Conservation (phyloP, 1,284 basidiomycete genomes). For the Ceratobasidium sp. region DNA sequence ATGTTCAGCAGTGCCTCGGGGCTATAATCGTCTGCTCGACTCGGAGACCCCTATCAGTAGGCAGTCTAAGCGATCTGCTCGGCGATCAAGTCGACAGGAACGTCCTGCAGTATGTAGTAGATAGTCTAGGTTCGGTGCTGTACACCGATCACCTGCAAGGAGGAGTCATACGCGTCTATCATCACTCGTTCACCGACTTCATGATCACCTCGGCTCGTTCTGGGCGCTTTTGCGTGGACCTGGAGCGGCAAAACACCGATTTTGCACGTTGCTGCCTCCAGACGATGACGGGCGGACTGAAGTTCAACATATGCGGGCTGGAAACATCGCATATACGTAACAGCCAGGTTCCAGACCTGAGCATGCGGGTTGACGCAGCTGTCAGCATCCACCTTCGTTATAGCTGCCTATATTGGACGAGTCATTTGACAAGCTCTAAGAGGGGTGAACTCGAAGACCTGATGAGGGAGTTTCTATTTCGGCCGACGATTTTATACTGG, state of each 20-base stretch:
- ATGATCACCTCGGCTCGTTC: neutral
- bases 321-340: slow-evolving; percentile 11
- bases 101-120: neutral
- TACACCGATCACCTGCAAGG: neutral
- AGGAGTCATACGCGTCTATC: slow-evolving; percentile 19
- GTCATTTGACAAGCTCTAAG: neutral
- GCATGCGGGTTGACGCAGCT: neutral
- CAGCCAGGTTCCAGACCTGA: slow-evolving; percentile 1
- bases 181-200: slow-evolving; percentile 35
- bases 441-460: neutral
- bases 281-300: neutral
- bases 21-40: neutral
- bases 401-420: slow-evolving; percentile 18
- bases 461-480: neutral
- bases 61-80: neutral
- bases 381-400: neutral
- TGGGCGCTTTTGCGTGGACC: neutral
- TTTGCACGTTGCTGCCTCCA: neutral
- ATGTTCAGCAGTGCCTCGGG: no score
- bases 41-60: neutral
- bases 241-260: neutral
- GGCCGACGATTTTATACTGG: slow-evolving; percentile 26
- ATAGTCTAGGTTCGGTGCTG: slow-evolving; percentile 28
- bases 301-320: slow-evolving; percentile 33
- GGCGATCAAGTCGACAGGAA: no score